Conservation (phyloP, 129 eudicot species). For the Rutidosis leptorrhynchoides region DNA sequence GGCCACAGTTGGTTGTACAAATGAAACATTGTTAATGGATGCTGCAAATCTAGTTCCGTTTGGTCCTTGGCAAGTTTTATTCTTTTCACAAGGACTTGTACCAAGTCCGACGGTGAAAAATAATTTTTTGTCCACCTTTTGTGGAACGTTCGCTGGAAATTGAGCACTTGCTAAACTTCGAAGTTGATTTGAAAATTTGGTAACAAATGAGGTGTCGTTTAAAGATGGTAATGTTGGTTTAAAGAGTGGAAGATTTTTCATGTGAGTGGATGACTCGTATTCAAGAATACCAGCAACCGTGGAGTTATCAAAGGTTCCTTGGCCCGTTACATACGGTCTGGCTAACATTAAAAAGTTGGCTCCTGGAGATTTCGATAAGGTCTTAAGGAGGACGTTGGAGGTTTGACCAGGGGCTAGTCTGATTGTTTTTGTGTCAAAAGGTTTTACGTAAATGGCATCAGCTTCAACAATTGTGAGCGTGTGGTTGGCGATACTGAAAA, state of each 20-base stretch:
- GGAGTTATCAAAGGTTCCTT: background rate
- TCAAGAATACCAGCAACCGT: background rate
- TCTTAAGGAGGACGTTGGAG: background rate
- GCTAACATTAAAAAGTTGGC: background rate
- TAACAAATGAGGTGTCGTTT: background rate
- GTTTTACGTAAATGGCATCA: conserved; percentile 1
- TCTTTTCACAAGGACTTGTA: conserved; percentile 9
- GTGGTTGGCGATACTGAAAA: background rate
- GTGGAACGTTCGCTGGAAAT: conserved; percentile 4
- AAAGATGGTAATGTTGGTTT: conserved; percentile 5
- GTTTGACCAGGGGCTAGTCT: background rate
- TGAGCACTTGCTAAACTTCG: background rate
- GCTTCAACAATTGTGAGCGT: background rate
- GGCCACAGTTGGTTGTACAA: conserved; percentile 3
- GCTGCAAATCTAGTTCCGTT: background rate
- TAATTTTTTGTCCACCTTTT: background rate
- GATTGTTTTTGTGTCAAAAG: background rate
- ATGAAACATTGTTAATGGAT: conserved; percentile 1
- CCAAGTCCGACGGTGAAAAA: conserved; percentile 6
- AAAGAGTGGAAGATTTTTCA: conserved; percentile 7
- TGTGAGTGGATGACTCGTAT: background rate
- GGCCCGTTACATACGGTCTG: background rate
- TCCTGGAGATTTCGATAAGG: background rate
- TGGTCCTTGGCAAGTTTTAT: conserved; percentile 5
- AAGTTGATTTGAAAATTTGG: conserved; percentile 3